A percentile compares a stretch with the other conserved stretches of the same genome.
phyloP scores from a whole-genome alignment of 2,329 filamentous ascomycete genomes.

The Pyrenophora graminea region DNA sequence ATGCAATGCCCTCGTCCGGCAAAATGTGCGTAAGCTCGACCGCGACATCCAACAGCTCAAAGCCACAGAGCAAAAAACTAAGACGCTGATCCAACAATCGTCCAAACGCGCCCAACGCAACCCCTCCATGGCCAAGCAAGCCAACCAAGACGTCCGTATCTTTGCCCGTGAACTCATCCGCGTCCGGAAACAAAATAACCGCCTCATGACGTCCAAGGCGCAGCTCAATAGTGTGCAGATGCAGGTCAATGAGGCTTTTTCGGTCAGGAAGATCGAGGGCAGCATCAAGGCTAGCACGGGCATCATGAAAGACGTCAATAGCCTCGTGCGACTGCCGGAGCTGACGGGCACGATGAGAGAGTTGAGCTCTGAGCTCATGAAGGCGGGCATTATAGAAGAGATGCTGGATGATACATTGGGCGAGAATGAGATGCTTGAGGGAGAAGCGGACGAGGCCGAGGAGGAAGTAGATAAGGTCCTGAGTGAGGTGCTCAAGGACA shows the following conservation, averaged over 20 bases:
- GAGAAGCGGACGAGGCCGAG: slow-evolving; percentile 72
- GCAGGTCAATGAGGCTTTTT: slow-evolving; percentile 97
- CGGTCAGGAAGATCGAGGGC: slow-evolving; percentile 92
- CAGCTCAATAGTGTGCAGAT: slow-evolving; percentile 92
- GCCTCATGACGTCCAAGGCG: slow-evolving; percentile 84
- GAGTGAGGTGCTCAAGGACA: slow-evolving; percentile 85
- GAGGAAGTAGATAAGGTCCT: slow-evolving; percentile 89
- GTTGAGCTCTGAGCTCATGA: slow-evolving; percentile 83
- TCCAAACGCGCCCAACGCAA: slow-evolving; percentile 81
- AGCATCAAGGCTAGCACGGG: slow-evolving; percentile 83
- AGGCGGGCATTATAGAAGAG: slow-evolving; percentile 96
- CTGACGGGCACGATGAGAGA: slow-evolving; percentile 88
- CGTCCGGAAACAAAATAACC: slow-evolving; percentile 72
- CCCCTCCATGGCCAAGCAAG: slow-evolving; percentile 77
- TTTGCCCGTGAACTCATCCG: slow-evolving; percentile 88
- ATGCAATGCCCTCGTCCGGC: slow-evolving; percentile 87
- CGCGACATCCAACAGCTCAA: slow-evolving; percentile 84
- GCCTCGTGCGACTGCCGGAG: slow-evolving; percentile 80
- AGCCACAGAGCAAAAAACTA: slow-evolving; percentile 72
- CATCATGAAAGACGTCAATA: slow-evolving; percentile 97
- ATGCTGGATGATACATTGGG: slow-evolving; percentile 89
- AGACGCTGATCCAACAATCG: slow-evolving; percentile 80
- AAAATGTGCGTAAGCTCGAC: slow-evolving; percentile 91
- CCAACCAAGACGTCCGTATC: slow-evolving; percentile 78
- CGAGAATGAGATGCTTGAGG: slow-evolving; percentile 66